Evolutionary conservation across 192 early-diverging fungal genomes (phyloP), one percentile per base, ranked within the genome.

Genomic region (Coemansia sp.): DNA sequence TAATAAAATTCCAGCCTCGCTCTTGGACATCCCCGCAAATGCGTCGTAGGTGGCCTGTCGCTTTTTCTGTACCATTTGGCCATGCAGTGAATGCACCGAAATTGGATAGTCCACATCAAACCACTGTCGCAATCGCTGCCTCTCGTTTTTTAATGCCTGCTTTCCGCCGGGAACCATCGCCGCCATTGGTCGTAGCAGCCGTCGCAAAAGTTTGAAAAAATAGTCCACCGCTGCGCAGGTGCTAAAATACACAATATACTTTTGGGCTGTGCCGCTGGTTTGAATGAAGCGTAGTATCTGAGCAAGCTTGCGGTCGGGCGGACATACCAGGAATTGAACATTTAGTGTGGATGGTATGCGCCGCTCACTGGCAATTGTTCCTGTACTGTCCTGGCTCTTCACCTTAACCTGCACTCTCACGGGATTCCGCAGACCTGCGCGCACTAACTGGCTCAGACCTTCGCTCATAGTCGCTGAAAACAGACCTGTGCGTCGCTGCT

Each of bases 381-480:
- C 49, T 8, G 18, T 23, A 32, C 54, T 30, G 71, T 87, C 85
- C 60, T 93, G 89, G 71, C 87, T 85, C 60, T 93, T 88, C 22
- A 97, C 94, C 69, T 95, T 93, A 24, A 98, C 94, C 9, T 88
- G 86, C 21, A 99, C 86, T 25, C 86, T 84, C 3, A 92, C 94
- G 1, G 95, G 95, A 64, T 99, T 97, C 55, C 95, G 85, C 22
- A 99, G 76, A 19, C 97, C 97, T 0, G 92, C 88, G 21, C 88
- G 81, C 2, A 96, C 89, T 26, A 99, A 73, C 57, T 94, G 88
- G 16, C 77, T 74, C 34, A 99, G 58, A 0, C 87, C 93, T 65
- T 98, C 95, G 34, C 88, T 91, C 93, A 99, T 94, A 4, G 97
- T 99, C 0, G 97, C 97, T 1, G 94, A 96, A 56, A 97, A 99